phyloP scores from a whole-genome alignment of 2,329 filamentous ascomycete genomes.

The Alternaria sp. region DNA sequence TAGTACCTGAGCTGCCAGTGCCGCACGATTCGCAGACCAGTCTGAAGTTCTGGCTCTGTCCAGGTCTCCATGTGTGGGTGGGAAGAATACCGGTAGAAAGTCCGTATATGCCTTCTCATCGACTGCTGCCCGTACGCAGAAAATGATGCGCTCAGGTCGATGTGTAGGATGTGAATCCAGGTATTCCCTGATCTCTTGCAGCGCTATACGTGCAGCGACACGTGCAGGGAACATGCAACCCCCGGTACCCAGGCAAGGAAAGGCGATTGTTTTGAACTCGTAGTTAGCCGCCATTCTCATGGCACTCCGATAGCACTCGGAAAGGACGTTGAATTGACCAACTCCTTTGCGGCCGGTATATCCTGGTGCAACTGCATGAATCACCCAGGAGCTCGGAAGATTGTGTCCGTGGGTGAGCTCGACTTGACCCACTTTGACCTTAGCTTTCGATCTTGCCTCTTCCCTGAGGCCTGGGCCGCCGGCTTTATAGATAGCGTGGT shows the following conservation, averaged over 20 bases:
- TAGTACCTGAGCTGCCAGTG: conserved; percentile 20
- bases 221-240: conserved; percentile 40
- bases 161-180: conserved; percentile 31
- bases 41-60: conserved; percentile 23
- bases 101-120: conserved; percentile 41
- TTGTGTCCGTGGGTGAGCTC: conserved; percentile 35
- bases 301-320: conserved; percentile 39
- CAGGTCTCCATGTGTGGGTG: conserved; percentile 39
- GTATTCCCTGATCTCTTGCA: conserved; percentile 42
- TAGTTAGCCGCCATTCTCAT: conserved; percentile 29
- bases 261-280: conserved; percentile 39
- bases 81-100: conserved; percentile 41
- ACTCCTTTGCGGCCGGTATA: conserved; percentile 27
- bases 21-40: conserved; percentile 12
- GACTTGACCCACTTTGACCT: conserved; percentile 30
- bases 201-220: conserved; percentile 39
- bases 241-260: conserved; percentile 42
- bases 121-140: conserved; percentile 32
- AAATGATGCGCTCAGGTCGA: conserved; percentile 37
- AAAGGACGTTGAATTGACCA: conserved; percentile 35
- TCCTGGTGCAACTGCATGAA: conserved; percentile 39
- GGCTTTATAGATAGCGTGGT: conserved; percentile 33
- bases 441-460: conserved; percentile 24
- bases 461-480: conserved; percentile 34
- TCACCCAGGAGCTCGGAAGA: conserved; percentile 37